phyloP scores from a whole-genome alignment of 176 grass and related monocot genomes.

The Zoysia pacifica region DNA sequence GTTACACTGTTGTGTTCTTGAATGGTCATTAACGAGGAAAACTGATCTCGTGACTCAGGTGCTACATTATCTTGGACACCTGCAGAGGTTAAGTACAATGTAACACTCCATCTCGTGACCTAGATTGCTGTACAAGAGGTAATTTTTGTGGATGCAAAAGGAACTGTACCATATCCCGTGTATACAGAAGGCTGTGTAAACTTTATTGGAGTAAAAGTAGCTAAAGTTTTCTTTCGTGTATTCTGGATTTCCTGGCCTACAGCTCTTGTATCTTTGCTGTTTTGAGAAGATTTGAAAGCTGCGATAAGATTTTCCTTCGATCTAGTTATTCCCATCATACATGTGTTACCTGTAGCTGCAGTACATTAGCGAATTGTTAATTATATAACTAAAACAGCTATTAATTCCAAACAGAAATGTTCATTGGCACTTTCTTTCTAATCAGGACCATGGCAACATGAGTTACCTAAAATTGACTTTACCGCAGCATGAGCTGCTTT shows the following conservation, averaged over 20 bases:
- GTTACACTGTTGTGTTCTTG: conserved; percentile 9
- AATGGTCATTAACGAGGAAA: background rate
- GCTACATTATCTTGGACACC: background rate
- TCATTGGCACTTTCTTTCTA: conserved; percentile 5
- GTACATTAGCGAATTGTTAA: background rate
- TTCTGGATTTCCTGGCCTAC: conserved; percentile 9
- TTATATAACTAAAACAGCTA: background rate
- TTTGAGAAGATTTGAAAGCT: conserved; percentile 14
- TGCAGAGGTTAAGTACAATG: conserved; percentile 4
- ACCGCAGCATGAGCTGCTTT: conserved; percentile 54
- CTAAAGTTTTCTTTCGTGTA: background rate
- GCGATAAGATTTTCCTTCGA: conserved; percentile 48
- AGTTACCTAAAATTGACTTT: conserved; percentile 67
- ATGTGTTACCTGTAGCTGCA: conserved; percentile 4
- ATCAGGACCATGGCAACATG: conserved; percentile 29
- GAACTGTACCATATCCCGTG: conserved; percentile 9
- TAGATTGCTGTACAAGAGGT: background rate
- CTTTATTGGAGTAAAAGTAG: conserved; percentile 28
- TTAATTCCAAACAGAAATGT: conserved; percentile 20
- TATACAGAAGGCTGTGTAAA: conserved; percentile 3
- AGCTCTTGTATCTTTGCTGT: conserved; percentile 10
- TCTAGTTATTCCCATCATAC: conserved; percentile 51
- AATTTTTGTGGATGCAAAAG: background rate
- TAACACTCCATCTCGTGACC: conserved; percentile 14
- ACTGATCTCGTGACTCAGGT: background rate